Evolutionary conservation across 2,329 filamentous ascomycete genomes (phyloP).

Genomic region (Harringtonia aguacate): DNA sequence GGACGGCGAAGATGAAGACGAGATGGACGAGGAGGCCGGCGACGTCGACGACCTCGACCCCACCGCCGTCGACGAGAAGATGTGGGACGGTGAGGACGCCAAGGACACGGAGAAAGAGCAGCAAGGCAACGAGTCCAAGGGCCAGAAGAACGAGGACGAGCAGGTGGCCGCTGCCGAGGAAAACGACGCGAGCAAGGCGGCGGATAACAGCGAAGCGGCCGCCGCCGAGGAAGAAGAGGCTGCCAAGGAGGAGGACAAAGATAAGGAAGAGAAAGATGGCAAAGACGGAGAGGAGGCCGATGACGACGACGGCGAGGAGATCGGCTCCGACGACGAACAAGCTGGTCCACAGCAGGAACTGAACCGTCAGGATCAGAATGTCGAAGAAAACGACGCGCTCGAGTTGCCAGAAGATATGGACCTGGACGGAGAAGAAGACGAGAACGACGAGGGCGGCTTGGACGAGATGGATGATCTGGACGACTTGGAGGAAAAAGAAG

Average conservation of each 20-base stretch:
- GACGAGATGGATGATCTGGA: conserved; percentile 42
- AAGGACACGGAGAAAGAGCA: conserved; percentile 77
- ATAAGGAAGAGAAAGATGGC: conserved; percentile 33
- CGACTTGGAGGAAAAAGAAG: conserved; percentile 59
- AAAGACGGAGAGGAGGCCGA: conserved; percentile 26
- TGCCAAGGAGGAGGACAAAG: conserved; percentile 44
- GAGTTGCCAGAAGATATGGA: conserved; percentile 85
- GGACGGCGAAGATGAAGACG: conserved; percentile 50
- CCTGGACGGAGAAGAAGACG: conserved; percentile 66
- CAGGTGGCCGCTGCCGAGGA: conserved; percentile 46
- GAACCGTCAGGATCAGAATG: conserved; percentile 59
- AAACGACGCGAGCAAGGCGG: conserved; percentile 51
- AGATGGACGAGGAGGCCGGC: conserved; percentile 82
- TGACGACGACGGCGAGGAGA: conserved; percentile 51
- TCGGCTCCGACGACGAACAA: conserved; percentile 49
- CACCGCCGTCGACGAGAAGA: conserved; percentile 90
- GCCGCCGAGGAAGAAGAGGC: conserved; percentile 39
- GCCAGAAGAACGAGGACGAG: conserved; percentile 55
- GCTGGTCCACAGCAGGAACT: conserved; percentile 43
- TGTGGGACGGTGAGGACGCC: conserved; percentile 87
- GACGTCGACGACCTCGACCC: conserved; percentile 87
- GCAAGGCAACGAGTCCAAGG: conserved; percentile 61
- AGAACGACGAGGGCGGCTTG: conserved; percentile 37
- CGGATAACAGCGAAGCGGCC: conserved; percentile 44
- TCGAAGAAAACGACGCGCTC: conserved; percentile 70